These are phyloP conservation scores for Boletus sp. DNA, from an alignment of 768 basidiomycete species.

Conservation along the genomic window DNA sequence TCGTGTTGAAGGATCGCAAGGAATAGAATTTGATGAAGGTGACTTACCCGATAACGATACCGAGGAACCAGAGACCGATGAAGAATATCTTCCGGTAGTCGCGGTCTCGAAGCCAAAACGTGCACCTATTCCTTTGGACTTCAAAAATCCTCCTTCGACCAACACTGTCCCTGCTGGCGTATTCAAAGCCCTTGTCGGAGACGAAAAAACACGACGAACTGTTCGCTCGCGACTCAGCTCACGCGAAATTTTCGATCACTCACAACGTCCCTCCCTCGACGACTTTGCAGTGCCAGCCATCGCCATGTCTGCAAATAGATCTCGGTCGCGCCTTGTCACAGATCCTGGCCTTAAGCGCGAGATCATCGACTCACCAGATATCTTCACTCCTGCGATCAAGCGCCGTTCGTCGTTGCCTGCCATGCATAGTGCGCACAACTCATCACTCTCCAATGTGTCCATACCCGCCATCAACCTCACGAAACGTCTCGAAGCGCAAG, in stretches of 20 bases:
- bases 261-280: conserved; percentile 71
- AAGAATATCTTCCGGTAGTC: conserved; percentile 12
- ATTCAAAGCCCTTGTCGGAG: conserved; percentile 74
- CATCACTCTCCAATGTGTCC: conserved; percentile 45
- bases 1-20: conserved; percentile 10
- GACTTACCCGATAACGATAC: conserved; percentile 4
- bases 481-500: conserved; percentile 56
- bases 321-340: conserved; percentile 53
- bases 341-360: conserved; percentile 49
- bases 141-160: conserved; percentile 58
- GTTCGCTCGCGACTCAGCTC: conserved; percentile 80
- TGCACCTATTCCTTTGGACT: conserved; percentile 78
- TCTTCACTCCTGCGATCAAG: conserved; percentile 43
- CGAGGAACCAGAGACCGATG: conserved; percentile 17
- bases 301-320: conserved; percentile 56
- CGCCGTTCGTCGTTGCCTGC: conserved; percentile 60
- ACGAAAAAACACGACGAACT: conserved; percentile 65
- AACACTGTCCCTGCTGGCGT: conserved; percentile 84
- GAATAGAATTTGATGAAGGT: conserved; percentile 9
- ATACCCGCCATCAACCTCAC: conserved; percentile 51
- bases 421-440: conserved; percentile 44
- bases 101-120: conserved; percentile 47
- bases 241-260: conserved; percentile 69
- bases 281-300: conserved; percentile 70
- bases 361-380: conserved; percentile 34